Conservation (phyloP, 768 basidiomycete species). For the Leccinum subtestaceum region DNA sequence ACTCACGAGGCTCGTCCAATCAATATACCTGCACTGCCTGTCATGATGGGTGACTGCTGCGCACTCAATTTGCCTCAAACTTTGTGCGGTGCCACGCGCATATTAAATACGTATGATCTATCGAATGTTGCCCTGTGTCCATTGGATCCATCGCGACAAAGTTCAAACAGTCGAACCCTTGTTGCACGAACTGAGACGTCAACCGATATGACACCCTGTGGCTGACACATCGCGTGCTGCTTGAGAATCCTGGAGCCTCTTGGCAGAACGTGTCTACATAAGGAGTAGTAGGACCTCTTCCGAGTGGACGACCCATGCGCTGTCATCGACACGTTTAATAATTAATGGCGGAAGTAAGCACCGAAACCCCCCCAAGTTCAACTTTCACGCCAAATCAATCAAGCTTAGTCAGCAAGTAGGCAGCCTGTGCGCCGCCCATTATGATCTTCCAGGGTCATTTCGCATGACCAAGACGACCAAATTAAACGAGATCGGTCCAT, state of each 20-base stretch:
- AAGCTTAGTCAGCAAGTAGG: not conserved
- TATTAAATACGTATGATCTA: conserved; percentile 6
- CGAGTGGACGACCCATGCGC: not conserved
- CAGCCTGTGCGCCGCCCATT: not conserved
- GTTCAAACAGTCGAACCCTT: not conserved
- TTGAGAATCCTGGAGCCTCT: not conserved
- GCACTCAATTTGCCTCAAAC: not conserved
- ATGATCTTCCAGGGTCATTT: not conserved
- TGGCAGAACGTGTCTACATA: not conserved
- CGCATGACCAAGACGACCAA: not conserved
- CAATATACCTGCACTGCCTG: conserved; percentile 4
- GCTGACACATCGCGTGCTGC: conserved; percentile 5
- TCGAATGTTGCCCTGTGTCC: not conserved
- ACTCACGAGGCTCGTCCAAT: not conserved
- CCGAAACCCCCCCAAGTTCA: not conserved
- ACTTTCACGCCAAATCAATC: not conserved
- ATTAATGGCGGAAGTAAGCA: conserved; percentile 7
- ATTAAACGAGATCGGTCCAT: not conserved
- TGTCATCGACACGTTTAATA: conserved; percentile 7
- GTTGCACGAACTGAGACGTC: conserved; percentile 1
- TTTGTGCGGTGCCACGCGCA: not conserved
- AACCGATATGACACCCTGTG: conserved; percentile 3
- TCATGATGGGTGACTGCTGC: not conserved
- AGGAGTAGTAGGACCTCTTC: not conserved
- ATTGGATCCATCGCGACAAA: conserved; percentile 1